Evolutionary conservation across 345 rosid genomes (phyloP).

Genomic region (Salix caprea): DNA sequence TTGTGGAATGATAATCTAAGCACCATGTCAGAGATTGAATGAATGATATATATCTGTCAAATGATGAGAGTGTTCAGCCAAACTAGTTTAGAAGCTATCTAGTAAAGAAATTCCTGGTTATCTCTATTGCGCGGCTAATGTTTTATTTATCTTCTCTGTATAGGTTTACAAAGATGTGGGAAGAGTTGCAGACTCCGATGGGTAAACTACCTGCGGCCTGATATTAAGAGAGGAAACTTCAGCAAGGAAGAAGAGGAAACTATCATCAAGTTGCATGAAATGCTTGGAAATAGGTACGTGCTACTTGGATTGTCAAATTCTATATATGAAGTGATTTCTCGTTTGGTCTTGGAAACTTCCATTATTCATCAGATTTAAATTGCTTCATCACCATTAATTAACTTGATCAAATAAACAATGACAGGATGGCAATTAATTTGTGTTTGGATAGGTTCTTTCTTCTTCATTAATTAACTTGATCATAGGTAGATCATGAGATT

Average conservation of each 20-base stretch:
- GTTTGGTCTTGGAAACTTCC: background rate
- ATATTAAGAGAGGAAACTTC: slow-evolving; percentile 80
- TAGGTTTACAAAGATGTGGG: slow-evolving; percentile 74
- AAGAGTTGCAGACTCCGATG: slow-evolving; percentile 78
- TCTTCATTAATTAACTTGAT: background rate
- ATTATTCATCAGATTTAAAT: background rate
- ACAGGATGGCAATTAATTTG: background rate
- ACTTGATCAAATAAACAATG: background rate
- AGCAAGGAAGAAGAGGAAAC: slow-evolving; percentile 70
- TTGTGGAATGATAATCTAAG: background rate
- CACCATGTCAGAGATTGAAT: background rate
- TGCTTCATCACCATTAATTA: background rate
- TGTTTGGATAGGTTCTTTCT: background rate
- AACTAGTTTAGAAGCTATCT: background rate
- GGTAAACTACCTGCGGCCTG: slow-evolving; percentile 75
- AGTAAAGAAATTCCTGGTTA: background rate
- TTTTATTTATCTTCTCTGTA: slow-evolving; percentile 8
- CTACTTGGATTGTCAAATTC: too few relatives aligned
- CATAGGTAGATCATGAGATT: too few relatives aligned
- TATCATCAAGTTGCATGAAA: slow-evolving; percentile 58
- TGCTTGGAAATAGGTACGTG: slow-evolving; percentile 68
- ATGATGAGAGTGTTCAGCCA: background rate
- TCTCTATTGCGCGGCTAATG: background rate
- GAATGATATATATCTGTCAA: background rate
- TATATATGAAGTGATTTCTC: background rate